Base-by-base conservation (phyloP, 768 basidiomycete species). In the Termitomyces sp. region DNA sequence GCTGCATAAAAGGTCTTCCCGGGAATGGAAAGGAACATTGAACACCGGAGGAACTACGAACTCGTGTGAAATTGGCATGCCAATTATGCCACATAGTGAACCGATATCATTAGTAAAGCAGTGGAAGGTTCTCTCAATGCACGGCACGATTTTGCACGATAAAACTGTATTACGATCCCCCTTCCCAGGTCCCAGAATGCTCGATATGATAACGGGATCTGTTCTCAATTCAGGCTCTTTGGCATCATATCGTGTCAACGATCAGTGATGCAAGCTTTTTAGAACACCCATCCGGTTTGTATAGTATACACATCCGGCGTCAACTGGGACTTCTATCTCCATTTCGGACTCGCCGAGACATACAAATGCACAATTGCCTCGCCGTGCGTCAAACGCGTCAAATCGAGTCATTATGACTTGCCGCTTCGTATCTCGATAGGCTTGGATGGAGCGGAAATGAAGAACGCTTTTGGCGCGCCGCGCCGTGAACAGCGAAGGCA, bases 361-460 rank as follows among this genome's bases (percentile, higher is more conserved):
- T 14, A 0, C 6, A 5, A 4, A 40, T n/a, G 18, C 18, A n/a
- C 5, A 40, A 40, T 18, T 40, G 36, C 36, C 36, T 38, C 36
- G 14, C 36, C 14, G 13, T 16, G 2, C 36, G 36, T 38, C 16
- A 5, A 38, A 38, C 16, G 14, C 36, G 14, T 92, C 87, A 61
- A 86, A 89, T 5, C 86, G 87, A 11, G 76, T 73, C 70, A 84
- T 82, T 71, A 91, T 86, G 63, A 90, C 85, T 47, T 91, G 90
- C 81, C 85, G 62, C 18, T 35, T 41, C 26, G 50, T 8, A 32
- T 16, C 47, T 13, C 40, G 50, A 53, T 30, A 2, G 3, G n/a
- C 38, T 40, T 18, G 18, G 18, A 40, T 40, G 7, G 20, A 33
- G 35, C 18, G 18, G 32, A 47, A 47, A n/a, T 28, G 28, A 47